These are phyloP conservation scores for Aspergillus sp. DNA, from an alignment of 2,329 filamentous ascomycete species.

Conservation along the genomic window DNA sequence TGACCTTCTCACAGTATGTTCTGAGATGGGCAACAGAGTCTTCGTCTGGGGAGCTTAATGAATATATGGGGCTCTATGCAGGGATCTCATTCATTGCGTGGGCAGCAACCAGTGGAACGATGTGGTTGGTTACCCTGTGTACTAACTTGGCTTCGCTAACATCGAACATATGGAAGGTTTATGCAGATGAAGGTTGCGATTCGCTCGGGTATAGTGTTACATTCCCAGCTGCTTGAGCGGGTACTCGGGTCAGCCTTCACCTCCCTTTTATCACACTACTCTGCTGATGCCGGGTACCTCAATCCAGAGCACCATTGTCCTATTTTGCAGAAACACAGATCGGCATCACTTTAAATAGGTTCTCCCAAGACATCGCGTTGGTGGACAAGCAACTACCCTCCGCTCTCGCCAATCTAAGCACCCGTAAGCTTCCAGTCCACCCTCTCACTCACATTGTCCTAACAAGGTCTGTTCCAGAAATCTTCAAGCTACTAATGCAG, in stretches of 20 bases:
- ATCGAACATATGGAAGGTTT: not conserved
- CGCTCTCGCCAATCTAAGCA: not conserved
- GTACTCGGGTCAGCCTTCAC: not conserved
- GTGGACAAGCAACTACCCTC: not conserved
- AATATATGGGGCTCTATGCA: not conserved
- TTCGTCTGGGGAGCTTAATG: not conserved
- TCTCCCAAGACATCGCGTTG: not conserved
- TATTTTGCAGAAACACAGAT: not conserved
- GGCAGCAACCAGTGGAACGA: not conserved
- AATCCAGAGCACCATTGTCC: not conserved
- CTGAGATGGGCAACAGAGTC: not conserved
- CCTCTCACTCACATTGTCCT: too few species aligned
- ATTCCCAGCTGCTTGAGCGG: not conserved
- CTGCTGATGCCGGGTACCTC: not conserved
- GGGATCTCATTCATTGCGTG: not conserved
- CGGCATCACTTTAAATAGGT: not conserved
- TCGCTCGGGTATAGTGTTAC: not conserved
- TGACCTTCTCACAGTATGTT: constrained; percentile 4
- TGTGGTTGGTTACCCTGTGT: not conserved
- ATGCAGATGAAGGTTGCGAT: not conserved
- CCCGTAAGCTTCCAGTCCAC: not conserved
- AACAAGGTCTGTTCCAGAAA: not conserved
- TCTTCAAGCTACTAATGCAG: not conserved
- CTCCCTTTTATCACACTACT: too few species aligned
- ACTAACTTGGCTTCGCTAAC: not conserved